These are phyloP conservation scores for Hypoxylon perforatum DNA, from an alignment of 495 filamentous ascomycete genomes.

Conservation along the genomic window DNA sequence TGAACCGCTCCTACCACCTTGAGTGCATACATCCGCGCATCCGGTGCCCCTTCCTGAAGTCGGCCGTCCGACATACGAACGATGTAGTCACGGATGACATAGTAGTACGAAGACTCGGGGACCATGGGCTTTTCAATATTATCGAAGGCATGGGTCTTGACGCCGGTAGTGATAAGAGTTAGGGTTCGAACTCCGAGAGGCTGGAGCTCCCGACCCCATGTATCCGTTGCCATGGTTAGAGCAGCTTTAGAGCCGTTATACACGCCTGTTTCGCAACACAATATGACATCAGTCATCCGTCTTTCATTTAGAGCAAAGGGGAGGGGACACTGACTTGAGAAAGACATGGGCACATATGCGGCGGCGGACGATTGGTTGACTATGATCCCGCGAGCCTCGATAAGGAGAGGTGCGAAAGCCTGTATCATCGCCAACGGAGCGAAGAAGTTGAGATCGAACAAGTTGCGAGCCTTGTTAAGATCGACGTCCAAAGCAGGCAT, in stretches of 20 bases:
- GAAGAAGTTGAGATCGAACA: conserved; percentile 58
- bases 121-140: background rate
- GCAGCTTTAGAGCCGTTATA: background rate
- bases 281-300: background rate
- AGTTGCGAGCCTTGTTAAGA: conserved; percentile 53
- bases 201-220: background rate
- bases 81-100: background rate
- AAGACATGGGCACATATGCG: background rate
- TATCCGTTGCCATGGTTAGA: background rate
- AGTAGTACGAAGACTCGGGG: background rate
- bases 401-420: conserved; percentile 53
- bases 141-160: background rate
- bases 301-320: background rate
- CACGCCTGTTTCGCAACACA: background rate
- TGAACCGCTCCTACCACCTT: background rate
- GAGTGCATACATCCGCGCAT: background rate
- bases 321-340: background rate
- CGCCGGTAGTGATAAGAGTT: background rate
- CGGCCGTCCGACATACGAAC: background rate
- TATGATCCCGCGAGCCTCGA: conserved; percentile 29
- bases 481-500: conserved; percentile 62
- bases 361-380: background rate
- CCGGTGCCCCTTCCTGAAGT: background rate
- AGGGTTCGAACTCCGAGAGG: background rate
- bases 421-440: conserved; percentile 46